Evolutionary conservation across 805 yeast genomes (phyloP).

Genomic region (Wickerhamiella vanderwaltii): DNA sequence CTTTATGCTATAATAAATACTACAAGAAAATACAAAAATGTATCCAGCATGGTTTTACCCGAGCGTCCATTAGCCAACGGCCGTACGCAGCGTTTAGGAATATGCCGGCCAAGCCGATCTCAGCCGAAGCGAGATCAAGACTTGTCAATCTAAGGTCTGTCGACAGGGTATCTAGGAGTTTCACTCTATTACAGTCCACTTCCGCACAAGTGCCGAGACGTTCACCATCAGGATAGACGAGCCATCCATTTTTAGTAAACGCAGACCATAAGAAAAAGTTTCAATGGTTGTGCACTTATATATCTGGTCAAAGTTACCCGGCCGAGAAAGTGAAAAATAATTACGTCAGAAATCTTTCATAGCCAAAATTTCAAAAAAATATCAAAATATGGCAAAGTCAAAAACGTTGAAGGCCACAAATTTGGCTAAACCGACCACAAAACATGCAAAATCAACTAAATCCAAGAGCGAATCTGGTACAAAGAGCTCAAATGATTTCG

Average conservation of each 20-base stretch:
- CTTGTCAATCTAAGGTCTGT: constrained; percentile 73
- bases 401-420: constrained; percentile 6
- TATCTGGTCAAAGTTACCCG: constrained; percentile 5
- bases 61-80: constrained; percentile 87
- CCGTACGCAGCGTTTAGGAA: constrained; percentile 98
- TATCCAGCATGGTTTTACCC: constrained; percentile 99
- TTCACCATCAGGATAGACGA: constrained; percentile 13
- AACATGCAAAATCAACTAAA: not conserved
- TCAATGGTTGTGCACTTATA: not conserved
- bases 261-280: constrained; percentile 7
- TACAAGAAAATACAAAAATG: constrained; percentile 33
- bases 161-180: constrained; percentile 71
- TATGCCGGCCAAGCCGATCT: constrained; percentile 76
- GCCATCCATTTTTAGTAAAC: constrained; percentile 8
- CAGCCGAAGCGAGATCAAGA: constrained; percentile 47
- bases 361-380: constrained; percentile 13
- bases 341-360: constrained; percentile 17
- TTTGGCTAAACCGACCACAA: not conserved
- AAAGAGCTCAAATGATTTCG: not conserved
- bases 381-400: constrained; percentile 7
- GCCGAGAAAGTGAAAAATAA: constrained; percentile 5
- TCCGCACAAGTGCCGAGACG: constrained; percentile 29
- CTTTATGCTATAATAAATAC: too few species aligned
- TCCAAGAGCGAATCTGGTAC: not conserved
- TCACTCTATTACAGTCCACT: constrained; percentile 25